Percentiles rank a stretch among this genome's conserved stretches.
Conservation (phyloP, 2,329 filamentous ascomycete genomes). For the Pseudomassariella vexata region DNA sequence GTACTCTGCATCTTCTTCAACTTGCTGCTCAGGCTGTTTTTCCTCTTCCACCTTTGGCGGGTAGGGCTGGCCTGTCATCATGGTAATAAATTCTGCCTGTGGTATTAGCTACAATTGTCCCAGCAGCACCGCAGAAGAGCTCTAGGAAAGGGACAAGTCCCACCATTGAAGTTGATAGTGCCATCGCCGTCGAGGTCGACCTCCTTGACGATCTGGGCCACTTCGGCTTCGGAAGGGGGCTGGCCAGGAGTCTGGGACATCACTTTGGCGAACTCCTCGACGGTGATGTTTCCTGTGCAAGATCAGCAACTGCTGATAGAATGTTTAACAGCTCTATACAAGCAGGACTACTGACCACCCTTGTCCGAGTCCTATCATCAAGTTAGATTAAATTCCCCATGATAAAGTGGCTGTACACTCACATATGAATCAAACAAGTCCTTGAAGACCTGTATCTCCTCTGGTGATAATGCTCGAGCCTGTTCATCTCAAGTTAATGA, state of each 20-base stretch:
- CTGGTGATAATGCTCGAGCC: constrained; percentile 16
- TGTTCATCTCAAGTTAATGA: constrained; percentile 5
- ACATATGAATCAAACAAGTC: constrained; percentile 24
- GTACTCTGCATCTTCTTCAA: constrained; percentile 21
- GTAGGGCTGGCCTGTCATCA: constrained; percentile 33
- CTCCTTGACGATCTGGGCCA: constrained; percentile 30
- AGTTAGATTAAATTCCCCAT: constrained; percentile 2
- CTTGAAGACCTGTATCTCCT: constrained; percentile 23
- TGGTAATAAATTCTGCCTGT: constrained; percentile 30
- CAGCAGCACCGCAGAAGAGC: no score
- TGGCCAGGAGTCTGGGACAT: constrained; percentile 26
- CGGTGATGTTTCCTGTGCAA: constrained; percentile 25
- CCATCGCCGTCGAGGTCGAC: constrained; percentile 33
- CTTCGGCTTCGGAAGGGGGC: constrained; percentile 24
- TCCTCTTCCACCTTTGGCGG: constrained; percentile 20
- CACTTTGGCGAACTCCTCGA: constrained; percentile 31
- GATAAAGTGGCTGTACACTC: constrained; percentile 5
- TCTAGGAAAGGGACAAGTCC: background rate
- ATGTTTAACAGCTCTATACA: background rate
- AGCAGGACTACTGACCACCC: constrained; percentile 15
- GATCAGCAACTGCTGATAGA: constrained; percentile 6
- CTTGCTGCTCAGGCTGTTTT: constrained; percentile 17
- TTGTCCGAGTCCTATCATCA: constrained; percentile 17
- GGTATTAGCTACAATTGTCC: no score
- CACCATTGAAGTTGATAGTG: constrained; percentile 33